These are phyloP conservation scores for Kuraishia molischiana DNA, from an alignment of 805 yeast species.

Conservation along the genomic window DNA sequence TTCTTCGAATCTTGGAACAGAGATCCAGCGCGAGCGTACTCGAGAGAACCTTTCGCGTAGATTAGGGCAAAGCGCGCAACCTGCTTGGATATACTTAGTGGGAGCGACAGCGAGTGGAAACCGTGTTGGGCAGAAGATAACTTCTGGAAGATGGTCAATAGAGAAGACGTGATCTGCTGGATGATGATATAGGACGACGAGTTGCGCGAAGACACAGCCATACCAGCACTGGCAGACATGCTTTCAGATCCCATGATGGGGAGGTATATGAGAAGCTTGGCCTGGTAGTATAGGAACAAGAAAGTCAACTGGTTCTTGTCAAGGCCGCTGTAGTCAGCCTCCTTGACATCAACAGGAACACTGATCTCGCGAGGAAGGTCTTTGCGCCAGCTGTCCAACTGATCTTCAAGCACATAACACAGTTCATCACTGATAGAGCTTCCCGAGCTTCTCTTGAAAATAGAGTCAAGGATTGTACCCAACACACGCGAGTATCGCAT, in stretches of 20 bases:
- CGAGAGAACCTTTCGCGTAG: constrained; percentile 70
- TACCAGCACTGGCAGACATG: constrained; percentile 19
- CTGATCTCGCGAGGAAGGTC: constrained; percentile 52
- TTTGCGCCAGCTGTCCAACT: constrained; percentile 70
- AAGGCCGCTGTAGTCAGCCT: constrained; percentile 19
- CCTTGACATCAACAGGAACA: constrained; percentile 50
- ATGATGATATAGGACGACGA: constrained; percentile 53
- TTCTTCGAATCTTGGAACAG: constrained; percentile 60
- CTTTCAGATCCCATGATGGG: constrained; percentile 45
- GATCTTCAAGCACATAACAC: constrained; percentile 39
- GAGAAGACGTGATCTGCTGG: constrained; percentile 58
- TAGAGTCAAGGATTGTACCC: constrained; percentile 63
- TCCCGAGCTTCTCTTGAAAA: constrained; percentile 49
- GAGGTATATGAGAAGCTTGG: constrained; percentile 53
- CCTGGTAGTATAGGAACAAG: constrained; percentile 49
- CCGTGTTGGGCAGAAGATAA: constrained; percentile 26
- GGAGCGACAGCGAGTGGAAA: constrained; percentile 44
- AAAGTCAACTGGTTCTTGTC: constrained; percentile 42
- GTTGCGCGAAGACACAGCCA: constrained; percentile 20
- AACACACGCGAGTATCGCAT: constrained; percentile 66
- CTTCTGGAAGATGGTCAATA: constrained; percentile 35
- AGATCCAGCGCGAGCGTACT: constrained; percentile 77
- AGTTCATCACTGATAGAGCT: constrained; percentile 19
- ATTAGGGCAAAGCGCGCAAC: constrained; percentile 53
- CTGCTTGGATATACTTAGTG: constrained; percentile 52